phyloP scores from a whole-genome alignment of 2,329 filamentous ascomycete genomes.

The Aschersonia sp. region DNA sequence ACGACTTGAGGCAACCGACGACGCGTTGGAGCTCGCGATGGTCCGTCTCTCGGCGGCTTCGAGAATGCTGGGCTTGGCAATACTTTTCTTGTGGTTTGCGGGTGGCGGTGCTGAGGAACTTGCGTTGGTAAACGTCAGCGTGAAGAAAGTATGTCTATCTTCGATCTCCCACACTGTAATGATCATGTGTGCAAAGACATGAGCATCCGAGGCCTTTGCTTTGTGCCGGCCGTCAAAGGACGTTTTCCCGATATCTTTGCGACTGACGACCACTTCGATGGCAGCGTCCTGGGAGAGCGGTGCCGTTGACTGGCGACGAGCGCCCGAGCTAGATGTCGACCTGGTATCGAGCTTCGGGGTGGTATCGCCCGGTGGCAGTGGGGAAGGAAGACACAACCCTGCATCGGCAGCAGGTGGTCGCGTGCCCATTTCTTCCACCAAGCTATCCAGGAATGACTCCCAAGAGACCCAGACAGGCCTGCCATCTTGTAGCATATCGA shows the following conservation, averaged over 20 bases:
- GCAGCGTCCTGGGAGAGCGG: slow-evolving; percentile 41
- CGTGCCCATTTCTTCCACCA: slow-evolving; percentile 28
- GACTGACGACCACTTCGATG: slow-evolving; percentile 53
- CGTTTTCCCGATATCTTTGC: slow-evolving; percentile 26
- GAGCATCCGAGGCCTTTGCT: slow-evolving; percentile 21
- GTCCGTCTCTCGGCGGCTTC: slow-evolving; percentile 32
- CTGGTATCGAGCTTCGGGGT: slow-evolving; percentile 19
- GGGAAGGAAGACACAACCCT: slow-evolving; percentile 6
- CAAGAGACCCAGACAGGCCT: slow-evolving; percentile 43
- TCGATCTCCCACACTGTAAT: slow-evolving; percentile 61
- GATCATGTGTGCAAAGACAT: slow-evolving; percentile 57
- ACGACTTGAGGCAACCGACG: slow-evolving; percentile 31
- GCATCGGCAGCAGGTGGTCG: slow-evolving; percentile 11
- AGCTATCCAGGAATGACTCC: slow-evolving; percentile 42
- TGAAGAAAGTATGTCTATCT: slow-evolving; percentile 54
- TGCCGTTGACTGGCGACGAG: slow-evolving; percentile 11
- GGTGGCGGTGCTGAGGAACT: slow-evolving; percentile 22
- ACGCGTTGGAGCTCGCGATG: slow-evolving; percentile 27
- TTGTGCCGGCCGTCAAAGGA: slow-evolving; percentile 18
- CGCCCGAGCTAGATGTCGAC: slow-evolving; percentile 14
- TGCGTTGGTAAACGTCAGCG: slow-evolving; percentile 58
- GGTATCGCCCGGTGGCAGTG: slow-evolving; percentile 17
- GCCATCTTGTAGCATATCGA: slow-evolving; percentile 60
- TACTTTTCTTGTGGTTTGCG: slow-evolving; percentile 18
- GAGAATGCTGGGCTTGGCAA: slow-evolving; percentile 23